Evolutionary conservation across 2,329 filamentous ascomycete genomes (phyloP).

Genomic region (Penicillium sp.): DNA sequence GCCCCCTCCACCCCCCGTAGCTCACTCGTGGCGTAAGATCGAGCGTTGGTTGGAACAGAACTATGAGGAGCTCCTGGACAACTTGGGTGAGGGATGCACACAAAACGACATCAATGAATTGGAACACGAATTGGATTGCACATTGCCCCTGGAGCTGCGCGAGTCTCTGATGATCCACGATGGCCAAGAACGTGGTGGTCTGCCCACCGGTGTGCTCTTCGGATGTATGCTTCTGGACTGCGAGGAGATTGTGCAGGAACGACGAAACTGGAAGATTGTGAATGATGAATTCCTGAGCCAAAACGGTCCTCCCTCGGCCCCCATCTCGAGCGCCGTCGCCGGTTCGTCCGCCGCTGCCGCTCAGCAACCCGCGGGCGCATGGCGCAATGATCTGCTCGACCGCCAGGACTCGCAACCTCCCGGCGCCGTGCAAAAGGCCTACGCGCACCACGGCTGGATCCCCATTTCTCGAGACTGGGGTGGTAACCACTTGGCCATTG

Average conservation of each 20-base stretch:
- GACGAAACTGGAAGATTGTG: conserved; percentile 91
- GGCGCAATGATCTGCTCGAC: conserved; percentile 77
- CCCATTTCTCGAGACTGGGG: conserved; percentile 96
- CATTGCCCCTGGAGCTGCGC: conserved; percentile 84
- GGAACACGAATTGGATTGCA: conserved; percentile 92
- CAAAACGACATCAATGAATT: conserved; percentile 94
- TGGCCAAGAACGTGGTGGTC: conserved; percentile 90
- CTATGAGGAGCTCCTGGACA: conserved; percentile 89
- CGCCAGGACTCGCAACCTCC: conserved; percentile 84
- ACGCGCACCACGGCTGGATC: conserved; percentile 92
- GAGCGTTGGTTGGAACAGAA: conserved; percentile 91
- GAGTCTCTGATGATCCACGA: conserved; percentile 89
- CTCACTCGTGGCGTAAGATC: conserved; percentile 90
- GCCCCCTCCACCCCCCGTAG: conserved; percentile 79
- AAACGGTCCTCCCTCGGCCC: conserved; percentile 55
- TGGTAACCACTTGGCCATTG: conserved; percentile 92
- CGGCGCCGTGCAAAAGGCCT: conserved; percentile 81
- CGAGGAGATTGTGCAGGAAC: conserved; percentile 96
- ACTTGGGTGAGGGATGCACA: conserved; percentile 86
- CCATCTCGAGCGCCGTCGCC: conserved; percentile 64
- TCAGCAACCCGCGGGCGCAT: conserved; percentile 50
- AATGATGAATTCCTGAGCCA: conserved; percentile 75
- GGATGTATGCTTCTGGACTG: conserved; percentile 93
- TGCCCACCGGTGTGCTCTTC: conserved; percentile 87
- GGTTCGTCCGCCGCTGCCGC: conserved; percentile 57